Evolutionary conservation across 768 basidiomycete species (phyloP), one percentile per base, ranked within the genome.

Genomic region (Macrolepiota albuminosa): DNA sequence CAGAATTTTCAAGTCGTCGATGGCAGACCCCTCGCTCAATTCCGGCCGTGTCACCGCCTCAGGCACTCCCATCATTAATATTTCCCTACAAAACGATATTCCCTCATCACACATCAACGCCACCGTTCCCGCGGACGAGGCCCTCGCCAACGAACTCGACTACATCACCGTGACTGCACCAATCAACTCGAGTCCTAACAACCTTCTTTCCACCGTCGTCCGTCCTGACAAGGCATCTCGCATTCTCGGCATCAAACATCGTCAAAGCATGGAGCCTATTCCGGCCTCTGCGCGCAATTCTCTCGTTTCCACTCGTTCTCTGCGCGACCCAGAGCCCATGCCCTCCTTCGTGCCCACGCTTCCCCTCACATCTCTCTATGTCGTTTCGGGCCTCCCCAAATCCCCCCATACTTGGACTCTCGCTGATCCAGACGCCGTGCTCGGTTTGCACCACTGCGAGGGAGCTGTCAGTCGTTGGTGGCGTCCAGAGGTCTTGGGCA

Each of bases 361-460:
- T 52, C 89, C 91, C 33, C 84, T 93, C 62, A 87, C 91, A 1
- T 90, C 89, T 36, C 84, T 93, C 65, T 93, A 93, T 71, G 88
- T 93, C 66, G 91, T 93, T 34, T 91, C 90, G 1, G 93, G 94
- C 11, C 82, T 96, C 34, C 90, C 92, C 18, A 95, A 95, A 72
- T 88, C 88, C 34, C 91, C 93, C 0, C 85, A 91, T 70, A 93
- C 89, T 11, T 95, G 94, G 93, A 90, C 91, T 18, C 83, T 93
- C 47, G 87, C 91, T 0, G 93, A 95, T 71, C 86, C 87, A 0
- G 91, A 93, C 70, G 83, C 91, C 1, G 87, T 92, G 55, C 74
- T 88, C 53, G 91, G 90, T 51, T 80, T 94, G 54, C 85, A 90
- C 66, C 93, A 95, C 68, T 80, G 82, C 45, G 91, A 93, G 48